Conservation (phyloP, 2,329 filamentous ascomycete species). For the Cladosporium cucumerinum region DNA sequence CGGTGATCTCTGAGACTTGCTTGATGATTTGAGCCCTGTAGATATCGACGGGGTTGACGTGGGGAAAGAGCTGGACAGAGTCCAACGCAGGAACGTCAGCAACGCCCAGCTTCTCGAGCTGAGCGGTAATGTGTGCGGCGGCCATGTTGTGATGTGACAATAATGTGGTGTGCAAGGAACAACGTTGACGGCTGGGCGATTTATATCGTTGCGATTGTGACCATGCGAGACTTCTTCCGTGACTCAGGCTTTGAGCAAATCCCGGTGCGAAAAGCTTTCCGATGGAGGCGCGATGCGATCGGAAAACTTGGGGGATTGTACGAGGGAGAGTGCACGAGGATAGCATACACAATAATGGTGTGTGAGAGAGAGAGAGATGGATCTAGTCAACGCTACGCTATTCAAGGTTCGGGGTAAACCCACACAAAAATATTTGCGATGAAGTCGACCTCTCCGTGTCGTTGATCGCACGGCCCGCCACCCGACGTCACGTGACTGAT, state of each 20-base stretch:
- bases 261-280: constrained; percentile 17
- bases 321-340: constrained; percentile 10
- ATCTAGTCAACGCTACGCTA: constrained; percentile 3
- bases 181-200: not conserved
- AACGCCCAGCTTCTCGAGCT: constrained; percentile 31
- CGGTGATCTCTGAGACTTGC: constrained; percentile 64
- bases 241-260: constrained; percentile 19
- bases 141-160: constrained; percentile 6
- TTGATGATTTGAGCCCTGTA: constrained; percentile 75
- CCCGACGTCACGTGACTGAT: not conserved
- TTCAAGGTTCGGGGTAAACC: constrained; percentile 8
- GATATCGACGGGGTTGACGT: constrained; percentile 72
- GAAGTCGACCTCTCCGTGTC: not conserved
- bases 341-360: constrained; percentile 11
- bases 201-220: constrained; percentile 14
- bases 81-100: constrained; percentile 25
- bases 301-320: not conserved
- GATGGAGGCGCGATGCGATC: constrained; percentile 6
- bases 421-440: constrained; percentile 12
- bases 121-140: constrained; percentile 25
- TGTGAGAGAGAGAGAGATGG: not conserved
- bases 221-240: constrained; percentile 14
- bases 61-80: constrained; percentile 49
- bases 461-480: not conserved
- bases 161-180: constrained; percentile 2